Conservation (phyloP, 2,329 filamentous ascomycete species). For the Truncatella angustata region DNA sequence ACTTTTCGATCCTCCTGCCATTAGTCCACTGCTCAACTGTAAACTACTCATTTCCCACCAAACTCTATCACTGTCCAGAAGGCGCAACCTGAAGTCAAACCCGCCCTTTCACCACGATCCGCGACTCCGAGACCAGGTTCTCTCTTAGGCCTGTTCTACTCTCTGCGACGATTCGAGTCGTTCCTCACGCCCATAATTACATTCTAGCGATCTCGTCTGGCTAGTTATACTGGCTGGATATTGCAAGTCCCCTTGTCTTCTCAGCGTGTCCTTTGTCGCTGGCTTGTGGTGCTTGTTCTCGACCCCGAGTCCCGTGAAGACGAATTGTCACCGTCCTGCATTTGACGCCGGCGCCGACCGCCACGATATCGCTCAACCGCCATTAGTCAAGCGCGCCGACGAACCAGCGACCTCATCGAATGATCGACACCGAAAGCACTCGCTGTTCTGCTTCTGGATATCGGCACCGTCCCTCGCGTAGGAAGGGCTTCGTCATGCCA, state of each 20-base stretch:
- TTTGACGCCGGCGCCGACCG: neutral
- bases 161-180: conserved; percentile 13
- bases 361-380: too few species aligned
- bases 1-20: neutral
- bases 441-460: conserved; percentile 1
- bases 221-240: conserved; percentile 15
- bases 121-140: conserved; percentile 16
- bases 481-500: conserved; percentile 54
- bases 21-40: neutral
- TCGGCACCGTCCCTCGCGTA: conserved; percentile 14
- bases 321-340: neutral
- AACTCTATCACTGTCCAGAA: conserved; percentile 21
- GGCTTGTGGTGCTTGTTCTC: conserved; percentile 13
- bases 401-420: neutral
- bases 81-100: conserved; percentile 26
- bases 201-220: conserved; percentile 13
- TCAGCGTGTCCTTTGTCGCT: conserved; percentile 26
- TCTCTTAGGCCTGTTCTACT: conserved; percentile 13
- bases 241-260: conserved; percentile 24
- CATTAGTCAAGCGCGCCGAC: neutral
- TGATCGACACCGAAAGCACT: neutral
- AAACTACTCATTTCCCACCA: neutral
- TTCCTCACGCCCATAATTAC: conserved; percentile 13
- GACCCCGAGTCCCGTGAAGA: conserved; percentile 4
- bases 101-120: conserved; percentile 20